Evolutionary conservation across 202 grass and related monocot species (phyloP).

Genomic region (Musa balbisiana): DNA sequence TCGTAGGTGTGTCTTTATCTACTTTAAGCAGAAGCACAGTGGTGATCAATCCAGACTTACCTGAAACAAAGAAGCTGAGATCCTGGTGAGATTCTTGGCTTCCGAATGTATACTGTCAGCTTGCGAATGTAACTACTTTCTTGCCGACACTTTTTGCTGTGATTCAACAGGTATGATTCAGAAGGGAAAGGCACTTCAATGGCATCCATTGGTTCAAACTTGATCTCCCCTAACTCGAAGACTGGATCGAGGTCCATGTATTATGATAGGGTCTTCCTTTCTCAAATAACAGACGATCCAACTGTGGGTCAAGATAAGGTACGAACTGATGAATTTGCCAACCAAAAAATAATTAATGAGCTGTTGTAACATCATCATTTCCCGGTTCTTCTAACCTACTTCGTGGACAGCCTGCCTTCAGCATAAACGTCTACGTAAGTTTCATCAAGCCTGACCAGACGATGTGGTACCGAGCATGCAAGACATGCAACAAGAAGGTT

Average conservation of each 20-base stretch:
- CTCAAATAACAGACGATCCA: constrained; percentile 66
- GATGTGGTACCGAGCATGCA: constrained; percentile 97
- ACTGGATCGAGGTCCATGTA: constrained; percentile 65
- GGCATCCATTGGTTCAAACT: constrained; percentile 64
- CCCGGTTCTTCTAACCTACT: constrained; percentile 1
- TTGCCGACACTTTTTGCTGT: not conserved
- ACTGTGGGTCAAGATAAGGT: constrained; percentile 84
- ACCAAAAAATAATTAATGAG: not conserved
- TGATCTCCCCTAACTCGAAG: constrained; percentile 32
- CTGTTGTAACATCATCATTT: not conserved
- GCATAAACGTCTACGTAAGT: constrained; percentile 51
- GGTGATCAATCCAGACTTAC: constrained; percentile 56
- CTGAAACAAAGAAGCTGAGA: constrained; percentile 51
- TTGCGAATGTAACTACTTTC: not conserved
- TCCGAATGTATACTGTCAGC: not conserved
- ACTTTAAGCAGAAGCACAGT: constrained; percentile 73
- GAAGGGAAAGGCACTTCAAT: constrained; percentile 62
- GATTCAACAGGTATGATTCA: constrained; percentile 58
- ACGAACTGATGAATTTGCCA: not conserved
- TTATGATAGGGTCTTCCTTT: constrained; percentile 74
- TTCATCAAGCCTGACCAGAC: constrained; percentile 78
- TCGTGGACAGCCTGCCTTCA: constrained; percentile 54
- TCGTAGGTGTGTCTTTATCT: constrained; percentile 70
- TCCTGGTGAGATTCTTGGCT: constrained; percentile 39
- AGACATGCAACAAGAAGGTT: constrained; percentile 90